Base-by-base conservation (phyloP, 768 basidiomycete species). In the Suillus sp. region DNA sequence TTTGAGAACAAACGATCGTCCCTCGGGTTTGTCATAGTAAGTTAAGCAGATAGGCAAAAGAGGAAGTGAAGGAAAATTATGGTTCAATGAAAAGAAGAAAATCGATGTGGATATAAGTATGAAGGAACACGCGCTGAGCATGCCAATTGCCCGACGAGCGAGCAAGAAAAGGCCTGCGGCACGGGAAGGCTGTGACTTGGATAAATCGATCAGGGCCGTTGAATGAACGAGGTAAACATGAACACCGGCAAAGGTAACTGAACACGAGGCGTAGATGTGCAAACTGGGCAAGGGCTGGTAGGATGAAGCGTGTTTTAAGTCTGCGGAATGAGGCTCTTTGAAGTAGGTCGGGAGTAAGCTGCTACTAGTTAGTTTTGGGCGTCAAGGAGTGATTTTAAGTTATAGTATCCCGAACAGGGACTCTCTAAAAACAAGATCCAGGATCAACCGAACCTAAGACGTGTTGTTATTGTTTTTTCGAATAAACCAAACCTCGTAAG, bases 1-100 rank as follows among this genome's bases (percentile, higher is more conserved):
- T 78, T 81, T 76, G 81, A 80, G 80, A 84, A 87, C 82, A 84
- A 86, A 75, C 85, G 87, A 79, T 89, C 88, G 78, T 89, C 86
- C 78, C 81, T 84, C 75, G 84, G 84, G 79, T 80, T 84, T 77
- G 89, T 86, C 88, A 87, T 91, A 81, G 84, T 73, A 78, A 78
- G 74, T 75, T 77, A 77, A 80, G 78, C 74, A 80, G 81, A 81
- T 83, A 84, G 83, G 80, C 83, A 81, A 81, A 85, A 81, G 77
- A 78, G 79, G 76, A 74, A 78, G 74, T 71, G 76, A 77, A 75
- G 72, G 47, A 75, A 76, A 72, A 75, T 74, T 76, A 78, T 73
- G 75, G 74, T 71, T 77, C 73, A 76, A 75, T 75, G 74, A 79
- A 80, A 77, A 78, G 76, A 78, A 80, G 74, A 77, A 45, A 83